Conservation (phyloP, 345 rosid species). For the Turritis glabra region DNA sequence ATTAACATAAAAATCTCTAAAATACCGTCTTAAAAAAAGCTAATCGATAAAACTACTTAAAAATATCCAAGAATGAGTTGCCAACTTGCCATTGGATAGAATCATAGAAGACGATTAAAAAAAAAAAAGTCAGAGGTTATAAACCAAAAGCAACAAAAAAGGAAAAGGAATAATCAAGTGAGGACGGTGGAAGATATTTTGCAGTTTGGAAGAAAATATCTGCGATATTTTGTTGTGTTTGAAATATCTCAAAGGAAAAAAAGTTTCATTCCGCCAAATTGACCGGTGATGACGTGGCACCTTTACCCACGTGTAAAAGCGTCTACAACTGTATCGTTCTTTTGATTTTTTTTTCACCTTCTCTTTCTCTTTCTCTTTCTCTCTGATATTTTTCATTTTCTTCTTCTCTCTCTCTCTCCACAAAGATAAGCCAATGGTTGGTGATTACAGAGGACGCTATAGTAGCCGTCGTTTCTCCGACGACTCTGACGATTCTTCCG, state of each 20-base stretch:
- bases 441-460: conserved; percentile 41
- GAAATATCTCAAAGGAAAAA: conserved; percentile 12
- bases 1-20: too few relatives aligned
- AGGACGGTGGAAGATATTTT: conserved; percentile 36
- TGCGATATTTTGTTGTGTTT: conserved; percentile 14
- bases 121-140: not conserved
- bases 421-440: conserved; percentile 12
- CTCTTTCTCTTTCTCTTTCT: not conserved
- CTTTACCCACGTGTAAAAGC: conserved; percentile 67
- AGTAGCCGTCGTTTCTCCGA: conserved; percentile 37
- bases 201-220: conserved; percentile 22
- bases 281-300: conserved; percentile 53
- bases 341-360: conserved; percentile 7
- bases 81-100: not conserved
- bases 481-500: conserved; percentile 37
- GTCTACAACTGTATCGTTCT: conserved; percentile 57
- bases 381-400: not conserved
- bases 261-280: conserved; percentile 16
- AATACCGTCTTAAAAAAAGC: not conserved
- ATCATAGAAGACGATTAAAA: not conserved
- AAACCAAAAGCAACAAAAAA: not conserved
- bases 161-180: not conserved
- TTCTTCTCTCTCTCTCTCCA: conserved; percentile 8
- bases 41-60: too few relatives aligned
- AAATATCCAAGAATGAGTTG: not conserved